Conservation (phyloP, 768 basidiomycete genomes). For the Suillus lakei region DNA sequence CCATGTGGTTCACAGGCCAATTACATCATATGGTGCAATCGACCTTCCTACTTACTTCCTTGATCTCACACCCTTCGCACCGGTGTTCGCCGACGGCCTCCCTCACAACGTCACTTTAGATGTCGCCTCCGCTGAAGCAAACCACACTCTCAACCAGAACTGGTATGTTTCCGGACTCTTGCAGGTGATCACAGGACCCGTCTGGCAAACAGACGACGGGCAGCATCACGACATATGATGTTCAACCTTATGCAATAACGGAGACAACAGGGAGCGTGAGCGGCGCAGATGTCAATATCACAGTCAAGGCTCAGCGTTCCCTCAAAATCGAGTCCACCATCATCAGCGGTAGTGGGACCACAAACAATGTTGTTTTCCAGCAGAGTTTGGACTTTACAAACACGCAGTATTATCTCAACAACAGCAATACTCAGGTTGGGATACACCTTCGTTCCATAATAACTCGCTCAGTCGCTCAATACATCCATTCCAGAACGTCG, state of each 20-base stretch:
- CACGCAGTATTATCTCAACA: conserved; percentile 60
- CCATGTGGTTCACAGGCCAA: conserved; percentile 50
- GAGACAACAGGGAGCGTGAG: conserved; percentile 49
- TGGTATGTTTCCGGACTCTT: conserved; percentile 78
- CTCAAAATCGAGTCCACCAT: conserved; percentile 68
- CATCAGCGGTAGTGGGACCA: conserved; percentile 61
- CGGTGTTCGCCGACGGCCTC: conserved; percentile 67
- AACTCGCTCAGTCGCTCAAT: not conserved
- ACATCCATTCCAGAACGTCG: conserved; percentile 45
- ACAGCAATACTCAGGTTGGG: conserved; percentile 43
- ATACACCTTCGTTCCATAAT: not conserved
- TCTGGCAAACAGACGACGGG: conserved; percentile 71
- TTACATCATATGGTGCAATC: conserved; percentile 76
- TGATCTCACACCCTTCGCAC: conserved; percentile 80
- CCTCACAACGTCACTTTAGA: conserved; percentile 75
- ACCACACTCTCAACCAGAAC: conserved; percentile 70
- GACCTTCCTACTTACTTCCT: conserved; percentile 80
- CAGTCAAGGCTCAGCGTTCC: conserved; percentile 60
- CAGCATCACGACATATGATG: conserved; percentile 62
- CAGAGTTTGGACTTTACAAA: conserved; percentile 68
- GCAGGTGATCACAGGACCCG: conserved; percentile 69
- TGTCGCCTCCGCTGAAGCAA: conserved; percentile 68
- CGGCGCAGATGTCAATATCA: conserved; percentile 58
- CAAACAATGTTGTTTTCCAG: conserved; percentile 59
- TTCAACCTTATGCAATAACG: conserved; percentile 58